Evolutionary conservation across 2,329 filamentous ascomycete species (phyloP).

Genomic region (Arthrobotrys iridis): DNA sequence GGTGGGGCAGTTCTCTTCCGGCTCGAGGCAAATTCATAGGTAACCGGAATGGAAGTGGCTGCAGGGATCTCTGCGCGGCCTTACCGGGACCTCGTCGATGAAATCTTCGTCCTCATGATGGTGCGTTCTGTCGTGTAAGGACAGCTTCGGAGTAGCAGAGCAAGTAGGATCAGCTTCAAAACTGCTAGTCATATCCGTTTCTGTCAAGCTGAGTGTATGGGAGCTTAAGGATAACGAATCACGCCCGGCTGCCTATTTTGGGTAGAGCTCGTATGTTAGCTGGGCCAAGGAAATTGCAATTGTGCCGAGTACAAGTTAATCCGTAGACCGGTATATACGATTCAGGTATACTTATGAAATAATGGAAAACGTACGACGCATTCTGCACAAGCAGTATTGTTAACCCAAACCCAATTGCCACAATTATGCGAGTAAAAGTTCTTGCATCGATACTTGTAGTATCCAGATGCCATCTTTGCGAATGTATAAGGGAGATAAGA

Average conservation of each 20-base stretch:
- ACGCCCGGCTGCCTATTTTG: constrained; percentile 36
- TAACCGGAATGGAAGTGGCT: constrained; percentile 50
- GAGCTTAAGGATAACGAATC: constrained; percentile 44
- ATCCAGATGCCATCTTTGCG: constrained; percentile 55
- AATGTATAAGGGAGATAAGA: not conserved
- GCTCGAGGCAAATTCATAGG: constrained; percentile 48
- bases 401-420: constrained; percentile 59
- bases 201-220: not conserved
- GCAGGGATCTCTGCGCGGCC: constrained; percentile 52
- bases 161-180: constrained; percentile 22
- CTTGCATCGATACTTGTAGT: constrained; percentile 58
- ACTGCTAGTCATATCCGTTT: constrained; percentile 10
- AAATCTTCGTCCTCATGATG: constrained; percentile 45
- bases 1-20: constrained; percentile 48
- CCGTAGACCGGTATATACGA: constrained; percentile 24
- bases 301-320: constrained; percentile 22
- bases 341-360: not conserved
- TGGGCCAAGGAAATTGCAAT: not conserved
- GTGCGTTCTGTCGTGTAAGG: constrained; percentile 24
- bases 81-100: constrained; percentile 49
- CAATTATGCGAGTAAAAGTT: constrained; percentile 58
- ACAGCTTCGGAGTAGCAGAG: constrained; percentile 9
- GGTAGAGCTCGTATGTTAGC: constrained; percentile 17
- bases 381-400: constrained; percentile 58
- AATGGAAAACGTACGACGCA: constrained; percentile 57